phyloP scores from a whole-genome alignment of 2,329 filamentous ascomycete genomes.

The Pseudogymnoascus sp. region DNA sequence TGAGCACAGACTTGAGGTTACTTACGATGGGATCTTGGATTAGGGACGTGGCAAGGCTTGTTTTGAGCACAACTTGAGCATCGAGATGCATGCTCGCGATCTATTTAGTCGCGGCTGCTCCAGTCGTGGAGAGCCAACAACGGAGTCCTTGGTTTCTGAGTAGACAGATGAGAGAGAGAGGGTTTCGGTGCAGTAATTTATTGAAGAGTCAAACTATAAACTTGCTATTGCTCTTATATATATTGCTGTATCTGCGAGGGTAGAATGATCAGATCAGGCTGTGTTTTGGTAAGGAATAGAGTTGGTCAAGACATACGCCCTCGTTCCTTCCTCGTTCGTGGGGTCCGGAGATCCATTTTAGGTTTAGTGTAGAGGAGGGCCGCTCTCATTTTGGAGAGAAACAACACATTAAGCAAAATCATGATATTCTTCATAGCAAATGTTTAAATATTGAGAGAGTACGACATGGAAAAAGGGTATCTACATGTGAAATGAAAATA shows the following conservation, averaged over 20 bases:
- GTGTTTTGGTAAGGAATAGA: background rate
- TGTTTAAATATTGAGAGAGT: conserved; percentile 1
- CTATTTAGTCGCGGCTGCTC: background rate
- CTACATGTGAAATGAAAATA: conserved; percentile 5
- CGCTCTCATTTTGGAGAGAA: background rate
- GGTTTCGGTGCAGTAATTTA: background rate
- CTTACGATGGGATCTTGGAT: background rate
- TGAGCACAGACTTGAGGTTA: background rate
- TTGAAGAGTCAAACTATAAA: background rate
- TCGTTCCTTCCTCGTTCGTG: background rate
- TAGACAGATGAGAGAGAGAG: background rate
- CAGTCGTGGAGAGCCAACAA: background rate
- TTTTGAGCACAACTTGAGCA: background rate
- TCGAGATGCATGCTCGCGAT: background rate
- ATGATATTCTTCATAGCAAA: background rate
- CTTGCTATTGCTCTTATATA: background rate
- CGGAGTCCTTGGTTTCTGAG: background rate
- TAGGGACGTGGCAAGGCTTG: background rate
- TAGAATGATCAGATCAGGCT: background rate
- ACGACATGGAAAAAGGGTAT: conserved; percentile 4
- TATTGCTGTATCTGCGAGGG: background rate
- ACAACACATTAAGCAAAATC: background rate
- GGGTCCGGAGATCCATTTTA: too few relatives aligned
- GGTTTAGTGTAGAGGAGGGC: too few relatives aligned
- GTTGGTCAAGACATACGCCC: background rate